phyloP scores from a whole-genome alignment of 495 filamentous ascomycete genomes.

The Patellaria atrata region DNA sequence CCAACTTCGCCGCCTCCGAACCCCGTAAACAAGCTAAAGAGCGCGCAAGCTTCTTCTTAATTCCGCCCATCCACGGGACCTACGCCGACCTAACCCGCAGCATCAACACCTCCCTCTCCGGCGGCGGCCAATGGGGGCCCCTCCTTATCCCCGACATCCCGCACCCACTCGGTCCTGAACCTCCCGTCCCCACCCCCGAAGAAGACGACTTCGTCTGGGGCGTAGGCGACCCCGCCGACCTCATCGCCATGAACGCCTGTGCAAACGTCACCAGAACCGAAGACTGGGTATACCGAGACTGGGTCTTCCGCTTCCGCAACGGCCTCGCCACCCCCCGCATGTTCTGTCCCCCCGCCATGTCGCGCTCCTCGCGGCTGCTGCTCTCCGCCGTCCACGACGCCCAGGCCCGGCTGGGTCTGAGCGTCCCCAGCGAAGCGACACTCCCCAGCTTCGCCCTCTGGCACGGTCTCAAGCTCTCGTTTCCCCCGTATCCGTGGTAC shows the following conservation, averaged over 20 bases:
- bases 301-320: conserved; percentile 3
- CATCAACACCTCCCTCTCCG: no score
- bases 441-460: conserved; percentile 29
- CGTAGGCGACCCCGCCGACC: conserved; percentile 60
- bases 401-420: no score
- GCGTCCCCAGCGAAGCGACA: conserved; percentile 27
- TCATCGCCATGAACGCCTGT: conserved; percentile 36
- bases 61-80: conserved; percentile 50
- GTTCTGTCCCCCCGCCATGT: no score
- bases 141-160: conserved; percentile 35
- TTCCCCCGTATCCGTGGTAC: conserved; percentile 27
- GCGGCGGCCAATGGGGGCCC: no score
- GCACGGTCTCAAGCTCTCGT: conserved; percentile 30
- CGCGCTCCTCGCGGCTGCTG: no score
- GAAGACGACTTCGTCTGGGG: conserved; percentile 58
- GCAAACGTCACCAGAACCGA: conserved; percentile 1
- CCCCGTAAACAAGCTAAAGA: conserved; percentile 62
- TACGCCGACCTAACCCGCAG: conserved; percentile 32
- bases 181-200: conserved; percentile 35
- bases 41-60: conserved; percentile 56
- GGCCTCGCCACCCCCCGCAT: no score
- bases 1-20: conserved; percentile 43
- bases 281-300: conserved; percentile 10
- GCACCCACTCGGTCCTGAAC: conserved; percentile 42
- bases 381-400: no score